phyloP scores from a whole-genome alignment of 176 grass and related monocot species.

The Typha latifolia region DNA sequence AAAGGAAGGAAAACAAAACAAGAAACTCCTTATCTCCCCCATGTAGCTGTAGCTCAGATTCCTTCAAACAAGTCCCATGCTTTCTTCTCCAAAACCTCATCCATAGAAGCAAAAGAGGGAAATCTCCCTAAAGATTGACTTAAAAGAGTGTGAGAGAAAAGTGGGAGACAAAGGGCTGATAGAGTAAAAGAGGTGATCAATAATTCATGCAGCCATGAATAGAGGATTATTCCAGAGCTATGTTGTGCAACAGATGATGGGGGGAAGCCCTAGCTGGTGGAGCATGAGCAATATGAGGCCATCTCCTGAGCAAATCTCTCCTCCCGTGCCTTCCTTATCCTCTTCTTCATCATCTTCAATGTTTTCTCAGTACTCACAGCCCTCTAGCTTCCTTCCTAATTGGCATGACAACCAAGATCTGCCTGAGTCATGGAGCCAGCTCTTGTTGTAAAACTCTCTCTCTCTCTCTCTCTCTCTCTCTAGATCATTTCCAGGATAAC shows the following conservation, averaged over 20 bases:
- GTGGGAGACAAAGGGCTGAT: slow-evolving; percentile 25
- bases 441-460: slow-evolving; percentile 51
- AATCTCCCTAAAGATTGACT: slow-evolving; percentile 37
- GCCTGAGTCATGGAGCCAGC: slow-evolving; percentile 74
- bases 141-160: slow-evolving; percentile 7
- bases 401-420: slow-evolving; percentile 34
- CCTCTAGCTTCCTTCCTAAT: slow-evolving; percentile 2
- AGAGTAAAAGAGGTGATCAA: slow-evolving; percentile 10
- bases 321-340: slow-evolving; percentile 46
- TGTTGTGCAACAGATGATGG: slow-evolving; percentile 67
- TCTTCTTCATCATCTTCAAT: slow-evolving; percentile 57
- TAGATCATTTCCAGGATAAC: too few species aligned
- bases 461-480: background rate
- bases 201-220: slow-evolving; percentile 36
- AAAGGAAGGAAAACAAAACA: slow-evolving; percentile 49
- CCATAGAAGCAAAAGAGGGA: slow-evolving; percentile 23
- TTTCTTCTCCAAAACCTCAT: slow-evolving; percentile 23
- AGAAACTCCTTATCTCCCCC: slow-evolving; percentile 14
- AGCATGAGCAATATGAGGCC: slow-evolving; percentile 33
- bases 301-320: slow-evolving; percentile 32
- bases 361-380: slow-evolving; percentile 22
- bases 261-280: slow-evolving; percentile 19
- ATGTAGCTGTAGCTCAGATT: slow-evolving; percentile 31
- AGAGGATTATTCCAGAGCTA: slow-evolving; percentile 51
- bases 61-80: slow-evolving; percentile 34